Conservation (phyloP, 768 basidiomycete species). For the Pleurotus cornucopiae region DNA sequence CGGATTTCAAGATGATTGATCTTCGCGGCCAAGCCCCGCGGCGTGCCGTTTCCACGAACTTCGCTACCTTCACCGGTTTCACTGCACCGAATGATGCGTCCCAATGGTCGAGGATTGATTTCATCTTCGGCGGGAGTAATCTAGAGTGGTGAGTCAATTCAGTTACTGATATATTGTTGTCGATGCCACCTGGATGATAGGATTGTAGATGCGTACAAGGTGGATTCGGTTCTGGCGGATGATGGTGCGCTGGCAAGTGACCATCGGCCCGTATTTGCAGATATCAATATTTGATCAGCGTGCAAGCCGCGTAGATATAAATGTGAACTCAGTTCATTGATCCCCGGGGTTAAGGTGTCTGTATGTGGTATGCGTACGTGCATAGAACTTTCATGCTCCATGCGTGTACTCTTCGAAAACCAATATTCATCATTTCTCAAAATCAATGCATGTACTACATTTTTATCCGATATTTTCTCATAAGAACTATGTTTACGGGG, state of each 20-base stretch:
- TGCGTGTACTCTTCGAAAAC: too few relatives aligned
- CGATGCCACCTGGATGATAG: conserved; percentile 16
- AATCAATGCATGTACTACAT: too few relatives aligned
- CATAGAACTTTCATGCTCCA: too few relatives aligned
- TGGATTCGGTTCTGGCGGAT: conserved; percentile 37
- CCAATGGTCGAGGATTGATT: conserved; percentile 42
- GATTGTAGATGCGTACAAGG: conserved; percentile 32
- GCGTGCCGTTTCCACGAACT: conserved; percentile 36
- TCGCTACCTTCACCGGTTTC: conserved; percentile 52
- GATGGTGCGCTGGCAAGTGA: conserved; percentile 53
- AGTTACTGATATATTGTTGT: not conserved
- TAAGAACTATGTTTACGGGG: too few relatives aligned
- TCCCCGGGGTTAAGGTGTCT: not conserved
- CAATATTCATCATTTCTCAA: too few relatives aligned
- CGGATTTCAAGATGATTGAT: conserved; percentile 41
- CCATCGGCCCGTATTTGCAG: conserved; percentile 50
- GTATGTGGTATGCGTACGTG: too few relatives aligned
- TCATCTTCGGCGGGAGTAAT: conserved; percentile 47
- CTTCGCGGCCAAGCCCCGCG: conserved; percentile 37
- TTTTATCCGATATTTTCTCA: not conserved
- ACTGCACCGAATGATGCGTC: conserved; percentile 31
- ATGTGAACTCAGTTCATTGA: not conserved
- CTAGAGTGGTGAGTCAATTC: conserved; percentile 34
- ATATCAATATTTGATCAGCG: conserved; percentile 20
- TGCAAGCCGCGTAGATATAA: too few relatives aligned